A percentile compares a stretch with the other conserved stretches of the same genome.
Evolutionary conservation across 108 stramenopile species (phyloP).

Genomic region (Cyclostephanos tholiformis): DNA sequence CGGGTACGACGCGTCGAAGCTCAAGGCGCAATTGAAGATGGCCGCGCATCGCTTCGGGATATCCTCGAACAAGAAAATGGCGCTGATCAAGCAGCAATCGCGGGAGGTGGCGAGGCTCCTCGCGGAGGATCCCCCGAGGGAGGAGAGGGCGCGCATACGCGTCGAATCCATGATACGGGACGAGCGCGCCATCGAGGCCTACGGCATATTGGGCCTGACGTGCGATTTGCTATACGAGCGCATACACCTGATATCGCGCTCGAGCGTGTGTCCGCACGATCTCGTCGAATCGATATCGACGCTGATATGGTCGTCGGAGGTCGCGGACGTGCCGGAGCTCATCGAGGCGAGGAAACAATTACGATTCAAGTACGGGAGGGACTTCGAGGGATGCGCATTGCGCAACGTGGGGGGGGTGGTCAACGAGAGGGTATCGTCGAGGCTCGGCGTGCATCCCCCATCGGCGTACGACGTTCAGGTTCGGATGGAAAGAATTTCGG

Average conservation of each 20-base stretch:
- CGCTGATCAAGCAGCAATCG: slow-evolving; percentile 83
- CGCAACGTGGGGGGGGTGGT: slow-evolving; percentile 74
- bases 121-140: slow-evolving; percentile 80
- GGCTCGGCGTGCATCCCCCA: slow-evolving; percentile 87
- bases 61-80: slow-evolving; percentile 86
- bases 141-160: slow-evolving; percentile 91
- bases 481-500: slow-evolving; percentile 89
- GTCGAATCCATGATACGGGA: slow-evolving; percentile 89
- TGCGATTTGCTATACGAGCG: slow-evolving; percentile 87
- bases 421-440: slow-evolving; percentile 88
- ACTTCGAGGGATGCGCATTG: slow-evolving; percentile 79
- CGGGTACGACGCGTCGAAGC: slow-evolving; percentile 37
- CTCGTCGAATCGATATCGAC: slow-evolving; percentile 69
- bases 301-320: slow-evolving; percentile 74
- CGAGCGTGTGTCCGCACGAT: slow-evolving; percentile 80
- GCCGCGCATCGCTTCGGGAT: slow-evolving; percentile 84
- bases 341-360: slow-evolving; percentile 81
- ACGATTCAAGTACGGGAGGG: slow-evolving; percentile 80
- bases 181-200: slow-evolving; percentile 87
- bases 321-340: slow-evolving; percentile 86
- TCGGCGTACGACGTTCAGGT: slow-evolving; percentile 82
- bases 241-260: slow-evolving; percentile 65
- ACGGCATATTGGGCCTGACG: slow-evolving; percentile 77
- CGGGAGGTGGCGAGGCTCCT: slow-evolving; percentile 82
- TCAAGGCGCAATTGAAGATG: slow-evolving; percentile 78